A percentile compares a stretch with the other conserved stretches of the same genome.
Evolutionary conservation across 306 rosid species (phyloP).

Genomic region (Datisca glomerata): DNA sequence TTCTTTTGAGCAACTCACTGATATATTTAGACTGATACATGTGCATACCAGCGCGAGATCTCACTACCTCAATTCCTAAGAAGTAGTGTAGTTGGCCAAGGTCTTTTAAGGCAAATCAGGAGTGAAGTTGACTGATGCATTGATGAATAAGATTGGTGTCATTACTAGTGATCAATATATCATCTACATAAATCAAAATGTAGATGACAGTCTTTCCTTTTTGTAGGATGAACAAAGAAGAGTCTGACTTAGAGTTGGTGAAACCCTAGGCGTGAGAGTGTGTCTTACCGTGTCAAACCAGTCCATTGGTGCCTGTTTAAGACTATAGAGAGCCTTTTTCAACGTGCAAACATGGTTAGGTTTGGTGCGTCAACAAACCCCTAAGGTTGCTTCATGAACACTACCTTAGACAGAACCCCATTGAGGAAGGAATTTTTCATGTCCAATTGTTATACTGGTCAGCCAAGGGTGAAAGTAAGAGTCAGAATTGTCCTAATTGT

Average conservation of each 20-base stretch:
- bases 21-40: too few relatives aligned
- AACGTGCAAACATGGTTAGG: not conserved
- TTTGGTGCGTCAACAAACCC: not conserved
- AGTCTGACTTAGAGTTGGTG: not conserved
- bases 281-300: not conserved
- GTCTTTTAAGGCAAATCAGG: too few relatives aligned
- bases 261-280: not conserved
- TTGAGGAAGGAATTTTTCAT: not conserved
- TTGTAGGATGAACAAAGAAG: not conserved
- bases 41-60: too few relatives aligned
- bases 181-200: not conserved
- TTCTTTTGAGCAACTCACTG: too few relatives aligned
- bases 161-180: too few relatives aligned
- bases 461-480: not conserved
- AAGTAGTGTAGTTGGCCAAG: too few relatives aligned
- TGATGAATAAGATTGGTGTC: too few relatives aligned
- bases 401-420: too few relatives aligned
- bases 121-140: too few relatives aligned
- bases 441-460: not conserved
- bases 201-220: not conserved
- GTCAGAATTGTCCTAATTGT: not conserved
- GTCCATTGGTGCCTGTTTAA: not conserved
- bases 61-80: too few relatives aligned
- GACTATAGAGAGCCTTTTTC: not conserved
- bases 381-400: not conserved